Evolutionary conservation across 345 rosid species (phyloP).

Genomic region (Passiflora organensis): DNA sequence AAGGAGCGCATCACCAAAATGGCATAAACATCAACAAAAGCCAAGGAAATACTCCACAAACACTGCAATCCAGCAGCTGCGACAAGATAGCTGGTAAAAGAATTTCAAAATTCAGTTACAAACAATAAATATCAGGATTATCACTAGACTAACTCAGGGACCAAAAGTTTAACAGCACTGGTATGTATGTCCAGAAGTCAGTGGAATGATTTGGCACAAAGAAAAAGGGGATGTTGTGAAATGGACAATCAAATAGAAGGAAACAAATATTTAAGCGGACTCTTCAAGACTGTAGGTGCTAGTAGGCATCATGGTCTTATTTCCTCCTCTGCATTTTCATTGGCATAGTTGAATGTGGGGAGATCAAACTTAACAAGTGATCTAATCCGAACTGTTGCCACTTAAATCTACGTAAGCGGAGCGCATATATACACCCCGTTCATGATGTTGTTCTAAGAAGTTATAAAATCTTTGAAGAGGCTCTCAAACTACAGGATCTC

Average conservation of each 20-base stretch:
- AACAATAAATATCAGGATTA: not conserved
- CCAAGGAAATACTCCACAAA: slow-evolving; percentile 62
- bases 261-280: too few relatives aligned
- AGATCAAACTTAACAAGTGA: not conserved
- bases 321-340: too few relatives aligned
- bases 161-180: not conserved
- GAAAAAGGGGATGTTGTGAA: too few relatives aligned
- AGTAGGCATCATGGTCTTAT: not conserved
- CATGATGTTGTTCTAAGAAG: too few relatives aligned
- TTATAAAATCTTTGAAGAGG: not conserved
- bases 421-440: too few relatives aligned
- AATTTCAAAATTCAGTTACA: slow-evolving; percentile 11
- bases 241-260: too few relatives aligned
- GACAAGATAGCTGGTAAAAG: slow-evolving; percentile 62
- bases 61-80: slow-evolving; percentile 74
- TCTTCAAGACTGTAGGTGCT: not conserved
- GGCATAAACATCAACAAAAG: slow-evolving; percentile 54
- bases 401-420: too few relatives aligned
- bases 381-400: too few relatives aligned
- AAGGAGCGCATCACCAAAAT: slow-evolving; percentile 63
- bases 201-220: too few relatives aligned
- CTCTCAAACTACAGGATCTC: not conserved
- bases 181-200: too few relatives aligned
- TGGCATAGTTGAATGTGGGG: not conserved
- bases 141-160: not conserved